Conservation (phyloP, 768 basidiomycete genomes). For the Tulasnella sp. region DNA sequence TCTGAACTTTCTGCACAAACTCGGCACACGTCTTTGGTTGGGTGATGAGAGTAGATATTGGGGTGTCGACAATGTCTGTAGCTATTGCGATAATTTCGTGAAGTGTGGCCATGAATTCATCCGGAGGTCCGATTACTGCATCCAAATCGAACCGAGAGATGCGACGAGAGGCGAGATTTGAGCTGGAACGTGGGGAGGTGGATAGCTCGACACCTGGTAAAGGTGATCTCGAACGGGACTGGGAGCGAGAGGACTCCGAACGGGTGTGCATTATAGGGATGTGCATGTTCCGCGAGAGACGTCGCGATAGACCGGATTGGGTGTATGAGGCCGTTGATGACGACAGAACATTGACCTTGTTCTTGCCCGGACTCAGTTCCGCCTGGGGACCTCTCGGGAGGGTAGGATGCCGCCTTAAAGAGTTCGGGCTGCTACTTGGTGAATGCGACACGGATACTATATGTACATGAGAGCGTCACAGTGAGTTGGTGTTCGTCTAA, state of each 20-base stretch:
- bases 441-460: slow-evolving; percentile 58
- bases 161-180: slow-evolving; percentile 51
- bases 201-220: slow-evolving; percentile 42
- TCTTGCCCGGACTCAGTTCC: slow-evolving; percentile 49
- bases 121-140: slow-evolving; percentile 43
- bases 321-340: slow-evolving; percentile 44
- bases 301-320: slow-evolving; percentile 53
- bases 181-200: slow-evolving; percentile 6
- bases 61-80: slow-evolving; percentile 88
- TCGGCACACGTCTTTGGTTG: slow-evolving; percentile 78
- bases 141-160: slow-evolving; percentile 66
- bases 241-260: slow-evolving; percentile 83
- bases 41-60: slow-evolving; percentile 73
- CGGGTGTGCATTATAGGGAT: slow-evolving; percentile 37
- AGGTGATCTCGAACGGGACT: slow-evolving; percentile 90
- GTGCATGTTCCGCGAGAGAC: slow-evolving; percentile 56
- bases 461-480: slow-evolving; percentile 44
- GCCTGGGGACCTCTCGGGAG: slow-evolving; percentile 20
- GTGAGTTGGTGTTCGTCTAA: slow-evolving; percentile 26
- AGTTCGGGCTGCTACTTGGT: slow-evolving; percentile 38
- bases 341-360: slow-evolving; percentile 13
- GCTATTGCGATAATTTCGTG: slow-evolving; percentile 91
- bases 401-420: slow-evolving; percentile 47
- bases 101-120: slow-evolving; percentile 81
- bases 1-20: slow-evolving; percentile 83